These are phyloP conservation scores for Fraxinus americana DNA, from an alignment of 257 asterid genomes.

Conservation along the genomic window DNA sequence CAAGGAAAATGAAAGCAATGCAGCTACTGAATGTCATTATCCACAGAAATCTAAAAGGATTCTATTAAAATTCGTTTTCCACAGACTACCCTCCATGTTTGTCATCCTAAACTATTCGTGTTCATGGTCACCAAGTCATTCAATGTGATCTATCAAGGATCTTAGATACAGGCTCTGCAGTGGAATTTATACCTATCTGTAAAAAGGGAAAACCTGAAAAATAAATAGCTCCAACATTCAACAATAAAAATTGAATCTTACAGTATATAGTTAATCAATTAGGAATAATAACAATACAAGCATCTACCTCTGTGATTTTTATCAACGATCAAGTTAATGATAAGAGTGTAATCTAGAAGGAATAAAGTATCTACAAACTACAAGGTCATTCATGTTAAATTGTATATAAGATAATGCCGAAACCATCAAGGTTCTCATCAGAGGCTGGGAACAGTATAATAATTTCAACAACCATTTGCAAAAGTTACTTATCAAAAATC, in stretches of 20 bases:
- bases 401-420: constrained; percentile 8
- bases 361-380: neutral
- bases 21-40: neutral
- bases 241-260: neutral
- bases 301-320: neutral
- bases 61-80: neutral
- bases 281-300: neutral
- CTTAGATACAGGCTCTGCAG: neutral
- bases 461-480: neutral
- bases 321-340: neutral
- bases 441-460: neutral
- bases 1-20: neutral
- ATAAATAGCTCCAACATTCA: neutral
- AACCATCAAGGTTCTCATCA: neutral
- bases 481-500: neutral
- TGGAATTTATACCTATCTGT: neutral
- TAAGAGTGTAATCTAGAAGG: constrained; percentile 12
- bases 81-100: neutral
- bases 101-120: neutral
- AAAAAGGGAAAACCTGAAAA: neutral
- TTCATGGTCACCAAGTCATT: neutral
- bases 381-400: neutral
- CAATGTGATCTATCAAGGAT: neutral
- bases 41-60: neutral
- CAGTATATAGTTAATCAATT: neutral